Evolutionary conservation across 352 stramenopile genomes (phyloP).

Genomic region (Globisporangium ultimum): DNA sequence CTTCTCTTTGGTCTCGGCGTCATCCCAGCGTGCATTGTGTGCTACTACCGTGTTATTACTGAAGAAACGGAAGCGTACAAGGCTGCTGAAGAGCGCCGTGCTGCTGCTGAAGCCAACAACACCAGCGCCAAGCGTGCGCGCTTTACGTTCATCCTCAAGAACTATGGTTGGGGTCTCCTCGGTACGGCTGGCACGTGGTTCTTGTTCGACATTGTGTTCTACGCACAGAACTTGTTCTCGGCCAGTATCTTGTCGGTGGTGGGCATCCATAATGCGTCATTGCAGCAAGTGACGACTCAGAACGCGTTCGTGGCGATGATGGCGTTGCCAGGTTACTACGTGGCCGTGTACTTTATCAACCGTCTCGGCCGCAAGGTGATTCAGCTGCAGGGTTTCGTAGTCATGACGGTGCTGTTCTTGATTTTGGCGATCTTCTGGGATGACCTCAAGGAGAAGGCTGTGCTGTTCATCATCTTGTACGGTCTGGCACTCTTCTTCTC

Average conservation of each 20-base stretch:
- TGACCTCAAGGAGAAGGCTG: conserved; percentile 29
- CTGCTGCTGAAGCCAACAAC: too few relatives aligned
- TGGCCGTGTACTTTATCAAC: conserved; percentile 62
- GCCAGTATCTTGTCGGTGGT: conserved; percentile 9
- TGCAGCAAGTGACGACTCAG: conserved; percentile 21
- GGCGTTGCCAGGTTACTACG: too few relatives aligned
- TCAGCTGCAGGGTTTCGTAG: conserved; percentile 61
- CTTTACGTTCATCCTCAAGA: conserved; percentile 31
- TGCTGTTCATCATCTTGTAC: conserved; percentile 60
- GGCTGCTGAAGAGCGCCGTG: too few relatives aligned
- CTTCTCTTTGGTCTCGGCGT: too few relatives aligned
- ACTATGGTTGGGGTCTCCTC: conserved; percentile 49
- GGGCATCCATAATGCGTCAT: too few relatives aligned
- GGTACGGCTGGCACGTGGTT: conserved; percentile 77
- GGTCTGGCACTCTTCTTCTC: too few relatives aligned
- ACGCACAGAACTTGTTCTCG: conserved; percentile 72
- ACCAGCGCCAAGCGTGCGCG: background rate
- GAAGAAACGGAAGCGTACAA: too few relatives aligned
- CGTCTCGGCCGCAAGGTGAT: conserved; percentile 61
- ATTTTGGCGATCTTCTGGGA: conserved; percentile 56
- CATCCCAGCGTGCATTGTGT: too few relatives aligned
- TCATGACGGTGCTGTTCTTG: conserved; percentile 64
- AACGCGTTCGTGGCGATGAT: too few relatives aligned
- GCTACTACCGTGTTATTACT: too few relatives aligned
- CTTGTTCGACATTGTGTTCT: conserved; percentile 81